Base-by-base conservation (phyloP, 768 basidiomycete species). In the Austroboletus eburneus region DNA sequence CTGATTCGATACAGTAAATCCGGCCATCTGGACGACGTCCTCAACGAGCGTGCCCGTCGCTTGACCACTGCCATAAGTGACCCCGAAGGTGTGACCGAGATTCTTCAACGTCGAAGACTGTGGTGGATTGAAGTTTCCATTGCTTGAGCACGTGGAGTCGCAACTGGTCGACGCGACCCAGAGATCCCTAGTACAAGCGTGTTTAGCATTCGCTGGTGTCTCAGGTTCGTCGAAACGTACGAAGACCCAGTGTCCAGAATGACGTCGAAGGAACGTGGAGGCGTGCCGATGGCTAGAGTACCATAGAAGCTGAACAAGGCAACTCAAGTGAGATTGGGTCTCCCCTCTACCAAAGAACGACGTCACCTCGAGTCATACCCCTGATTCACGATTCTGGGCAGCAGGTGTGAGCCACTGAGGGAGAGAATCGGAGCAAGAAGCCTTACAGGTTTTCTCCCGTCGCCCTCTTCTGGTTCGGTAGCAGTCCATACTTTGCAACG, bases 1-100 rank as follows among this genome's bases (percentile, higher is more conserved):
- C 59, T 90, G 88, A 3, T 64, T 54, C 5, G 52, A 37, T 18
- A 90, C 63, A 1, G 72, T 71, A 57, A 89, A 89, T 6, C 75
- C 75, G 12, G 79, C 83, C 78, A 93, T 78, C 37, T 65, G 59
- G n/a, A 91, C 85, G n/a, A 74, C 79, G 39, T 93, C 91, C 45
- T 66, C 43, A 0, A 67, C 75, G 2, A 87, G 57, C 1, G 59
- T 57, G 4, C 80, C 80, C 16, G 46, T 51, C 1, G 75, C 80
- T 7, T 59, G 50, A 6, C 78, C 80, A 29, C 65, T 72, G 16
- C 74, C 75, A 48, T 79, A 79, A 12, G 61, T 66, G 45, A 77
- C 68, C 4, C 43, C 40, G 55, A 79, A 78, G 4, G 48, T 17
- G 3, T 43, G 57, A 5, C 59, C 54, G 7, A 68, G 58, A 9